Evolutionary conservation across 179 eudicot species (phyloP).

Genomic region (Heliamphora pulchella): DNA sequence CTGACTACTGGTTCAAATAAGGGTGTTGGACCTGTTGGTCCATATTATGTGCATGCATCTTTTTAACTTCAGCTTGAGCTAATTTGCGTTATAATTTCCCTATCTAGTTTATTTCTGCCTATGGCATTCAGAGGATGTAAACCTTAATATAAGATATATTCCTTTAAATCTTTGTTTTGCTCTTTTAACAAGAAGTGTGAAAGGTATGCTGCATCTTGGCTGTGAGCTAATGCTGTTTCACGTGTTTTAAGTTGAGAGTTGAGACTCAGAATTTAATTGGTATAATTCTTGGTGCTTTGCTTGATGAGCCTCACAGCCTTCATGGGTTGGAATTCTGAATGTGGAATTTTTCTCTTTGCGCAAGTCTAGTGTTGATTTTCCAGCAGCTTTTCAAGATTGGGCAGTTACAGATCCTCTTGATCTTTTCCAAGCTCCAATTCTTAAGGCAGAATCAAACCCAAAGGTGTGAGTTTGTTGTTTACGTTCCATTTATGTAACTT

Average conservation of each 20-base stretch:
- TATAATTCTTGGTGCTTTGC: neutral
- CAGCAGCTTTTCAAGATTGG: constrained; percentile 84
- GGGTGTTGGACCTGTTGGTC: neutral
- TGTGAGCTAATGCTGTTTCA: neutral
- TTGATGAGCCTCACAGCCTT: neutral
- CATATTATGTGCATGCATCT: neutral
- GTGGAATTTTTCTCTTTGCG: constrained; percentile 8
- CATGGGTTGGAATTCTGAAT: constrained; percentile 2
- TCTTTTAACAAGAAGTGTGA: neutral
- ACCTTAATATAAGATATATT: neutral
- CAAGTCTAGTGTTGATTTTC: constrained; percentile 79
- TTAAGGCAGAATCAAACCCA: constrained; percentile 81
- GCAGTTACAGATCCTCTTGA: constrained; percentile 71
- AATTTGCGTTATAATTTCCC: neutral
- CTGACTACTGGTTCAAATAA: neutral
- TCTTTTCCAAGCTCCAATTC: constrained; percentile 76
- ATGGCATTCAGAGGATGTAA: neutral
- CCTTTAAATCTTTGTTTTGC: neutral
- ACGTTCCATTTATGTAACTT: constrained; percentile 6
- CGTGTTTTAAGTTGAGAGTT: neutral
- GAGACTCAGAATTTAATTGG: neutral
- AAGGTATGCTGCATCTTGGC: neutral
- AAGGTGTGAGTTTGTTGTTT: constrained; percentile 45
- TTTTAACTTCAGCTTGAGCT: neutral
- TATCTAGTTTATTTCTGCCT: neutral